Evolutionary conservation across 805 yeast genomes (phyloP).

Genomic region (Suhomyces sp.): DNA sequence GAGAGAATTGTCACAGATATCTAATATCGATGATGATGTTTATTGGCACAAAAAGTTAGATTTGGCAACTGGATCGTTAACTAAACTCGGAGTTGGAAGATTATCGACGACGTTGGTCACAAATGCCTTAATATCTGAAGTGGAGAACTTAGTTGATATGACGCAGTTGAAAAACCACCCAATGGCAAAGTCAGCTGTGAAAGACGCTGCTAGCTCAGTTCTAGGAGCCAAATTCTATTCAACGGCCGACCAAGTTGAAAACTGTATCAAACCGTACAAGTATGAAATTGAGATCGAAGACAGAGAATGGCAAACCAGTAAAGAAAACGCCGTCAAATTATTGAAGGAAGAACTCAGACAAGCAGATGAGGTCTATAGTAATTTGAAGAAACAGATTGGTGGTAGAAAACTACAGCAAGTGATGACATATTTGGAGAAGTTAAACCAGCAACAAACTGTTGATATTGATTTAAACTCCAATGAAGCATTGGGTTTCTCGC

Average conservation of each 20-base stretch:
- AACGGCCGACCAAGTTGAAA: slow-evolving; percentile 97
- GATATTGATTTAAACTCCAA: slow-evolving; percentile 44
- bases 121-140: slow-evolving; percentile 72
- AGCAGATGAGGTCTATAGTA: slow-evolving; percentile 62
- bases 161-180: slow-evolving; percentile 85
- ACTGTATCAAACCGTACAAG: slow-evolving; percentile 96
- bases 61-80: slow-evolving; percentile 74
- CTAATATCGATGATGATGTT: slow-evolving; percentile 55
- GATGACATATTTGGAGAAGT: slow-evolving; percentile 62
- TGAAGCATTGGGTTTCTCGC: slow-evolving; percentile 84
- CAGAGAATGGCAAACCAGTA: slow-evolving; percentile 83
- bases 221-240: slow-evolving; percentile 76
- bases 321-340: slow-evolving; percentile 70
- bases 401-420: slow-evolving; percentile 81
- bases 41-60: slow-evolving; percentile 90
- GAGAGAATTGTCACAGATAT: slow-evolving; percentile 53
- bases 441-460: slow-evolving; percentile 33
- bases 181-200: slow-evolving; percentile 75
- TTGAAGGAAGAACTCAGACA: slow-evolving; percentile 83
- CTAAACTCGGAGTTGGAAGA: slow-evolving; percentile 93
- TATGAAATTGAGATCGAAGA: slow-evolving; percentile 96
- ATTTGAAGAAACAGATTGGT: slow-evolving; percentile 70
- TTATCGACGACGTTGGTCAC: slow-evolving; percentile 80
- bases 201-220: slow-evolving; percentile 80
- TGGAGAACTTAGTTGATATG: slow-evolving; percentile 65